Evolutionary conservation across 345 rosid genomes (phyloP), one percentile per base, ranked within the genome.

Genomic region (Zanthoxylum bungeanum): DNA sequence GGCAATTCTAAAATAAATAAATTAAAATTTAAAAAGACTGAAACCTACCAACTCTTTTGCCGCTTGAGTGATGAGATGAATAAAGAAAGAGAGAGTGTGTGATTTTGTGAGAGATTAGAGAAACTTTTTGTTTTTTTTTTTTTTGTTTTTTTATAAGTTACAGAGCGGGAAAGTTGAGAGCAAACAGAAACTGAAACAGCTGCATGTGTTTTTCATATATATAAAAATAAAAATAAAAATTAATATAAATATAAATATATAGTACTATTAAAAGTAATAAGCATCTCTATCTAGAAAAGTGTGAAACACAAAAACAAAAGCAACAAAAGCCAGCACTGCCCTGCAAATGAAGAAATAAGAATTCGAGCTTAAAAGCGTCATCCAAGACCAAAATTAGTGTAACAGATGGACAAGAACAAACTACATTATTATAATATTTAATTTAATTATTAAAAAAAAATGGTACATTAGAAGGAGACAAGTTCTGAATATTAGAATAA

Each of bases 121-220:
- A 30, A 10, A 17, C 12, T 28, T 39, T 27, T 57, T 42, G n/a
- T 44, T 2, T 14, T 44, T 44, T 44, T 4, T 16, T 42, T 42
- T 12, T 42, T 42, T 0, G 0, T 11, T 10, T 10, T 63, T 37
- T 64, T 77, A 31, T 46, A 63, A 67, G 24, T 66, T 47, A 70
- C 76, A 75, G 87, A 85, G 95, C 93, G 89, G 93, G 91, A 89
- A 84, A 86, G 86, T 79, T 86, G 84, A 84, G 83, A 82, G 77
- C 63, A 69, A 77, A 85, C 79, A 73, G 81, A 79, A 82, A 77
- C 73, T 75, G 75, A 81, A 60, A 84, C 72, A 74, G 62, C 63
- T 78, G 84, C 78, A 73, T 40, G 37, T 58, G 57, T 40, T 34
- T 60, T 7, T 33, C 53, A 27, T 16, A 17, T 64, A 9, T 9